A percentile compares a stretch with the other conserved stretches of the same genome.
Conservation (phyloP, 2,329 filamentous ascomycete species). For the Seiridium cupressi region DNA sequence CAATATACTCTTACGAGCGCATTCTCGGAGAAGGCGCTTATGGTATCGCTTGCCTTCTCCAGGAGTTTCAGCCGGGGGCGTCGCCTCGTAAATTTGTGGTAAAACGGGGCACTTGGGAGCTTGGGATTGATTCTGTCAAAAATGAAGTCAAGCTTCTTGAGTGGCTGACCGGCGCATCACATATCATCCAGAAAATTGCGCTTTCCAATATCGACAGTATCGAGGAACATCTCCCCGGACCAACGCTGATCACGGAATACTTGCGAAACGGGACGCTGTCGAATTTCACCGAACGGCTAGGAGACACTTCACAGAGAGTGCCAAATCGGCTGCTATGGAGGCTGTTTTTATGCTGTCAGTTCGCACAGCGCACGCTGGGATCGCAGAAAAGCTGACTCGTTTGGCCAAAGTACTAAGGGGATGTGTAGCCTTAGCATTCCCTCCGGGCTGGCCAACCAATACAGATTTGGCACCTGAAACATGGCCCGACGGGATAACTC, state of each 20-base stretch:
- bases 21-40: not conserved
- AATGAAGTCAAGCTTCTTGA: not conserved
- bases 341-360: not conserved
- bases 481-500: not conserved
- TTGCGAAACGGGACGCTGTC: not conserved
- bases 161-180: not conserved
- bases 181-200: not conserved
- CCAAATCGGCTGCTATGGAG: not conserved
- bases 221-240: not conserved
- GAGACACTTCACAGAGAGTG: not conserved
- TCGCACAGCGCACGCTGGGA: too few relatives aligned
- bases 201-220: not conserved
- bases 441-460: not conserved
- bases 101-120: not conserved
- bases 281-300: not conserved
- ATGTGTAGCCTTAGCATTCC: not conserved
- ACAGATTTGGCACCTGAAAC: not conserved
- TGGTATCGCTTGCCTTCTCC: not conserved
- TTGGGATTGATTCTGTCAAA: not conserved
- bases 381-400: not conserved
- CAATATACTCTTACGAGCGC: not conserved
- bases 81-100: not conserved
- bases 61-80: not conserved
- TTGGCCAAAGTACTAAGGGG: not conserved
- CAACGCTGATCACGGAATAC: not conserved